phyloP scores from a whole-genome alignment of 139 green algal species.

The Micractinium sp. region DNA sequence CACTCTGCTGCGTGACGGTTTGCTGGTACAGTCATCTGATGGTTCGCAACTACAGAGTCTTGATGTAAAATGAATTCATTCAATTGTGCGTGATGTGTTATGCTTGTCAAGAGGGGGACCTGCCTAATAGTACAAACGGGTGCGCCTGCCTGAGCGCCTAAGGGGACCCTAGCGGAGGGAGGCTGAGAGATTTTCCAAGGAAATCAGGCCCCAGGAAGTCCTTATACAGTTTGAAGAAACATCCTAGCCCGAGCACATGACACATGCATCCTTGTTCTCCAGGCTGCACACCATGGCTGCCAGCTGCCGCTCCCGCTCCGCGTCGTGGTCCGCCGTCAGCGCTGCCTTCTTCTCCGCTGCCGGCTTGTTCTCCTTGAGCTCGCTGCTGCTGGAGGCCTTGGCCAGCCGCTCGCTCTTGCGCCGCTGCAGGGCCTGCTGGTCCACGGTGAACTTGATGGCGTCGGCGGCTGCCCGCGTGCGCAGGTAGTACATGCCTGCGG shows the following conservation, averaged over 20 bases:
- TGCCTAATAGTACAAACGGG: no score
- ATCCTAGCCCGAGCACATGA: conserved; percentile 90
- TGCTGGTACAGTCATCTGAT: no score
- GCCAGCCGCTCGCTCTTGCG: conserved; percentile 46
- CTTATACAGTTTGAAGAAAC: no score
- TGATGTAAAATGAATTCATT: no score
- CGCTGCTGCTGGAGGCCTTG: background rate
- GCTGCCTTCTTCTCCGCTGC: conserved; percentile 74
- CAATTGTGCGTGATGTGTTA: no score
- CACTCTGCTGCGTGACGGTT: no score
- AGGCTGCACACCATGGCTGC: conserved; percentile 91
- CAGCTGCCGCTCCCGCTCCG: conserved; percentile 72
- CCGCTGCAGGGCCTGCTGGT: conserved; percentile 71
- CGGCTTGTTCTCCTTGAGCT: conserved; percentile 59
- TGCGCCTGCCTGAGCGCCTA: no score
- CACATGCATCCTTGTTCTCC: conserved; percentile 97
- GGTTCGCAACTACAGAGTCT: no score
- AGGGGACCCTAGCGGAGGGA: no score
- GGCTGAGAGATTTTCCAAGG: no score
- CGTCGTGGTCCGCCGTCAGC: conserved; percentile 32
- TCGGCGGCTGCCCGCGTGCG: conserved; percentile 91
- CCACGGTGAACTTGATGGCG: conserved; percentile 99
- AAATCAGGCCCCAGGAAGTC: no score
- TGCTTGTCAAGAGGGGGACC: no score
- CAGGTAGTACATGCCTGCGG: conserved; percentile 98